Evolutionary conservation across 768 basidiomycete species (phyloP).

Genomic region (Clathrus columnatus): DNA sequence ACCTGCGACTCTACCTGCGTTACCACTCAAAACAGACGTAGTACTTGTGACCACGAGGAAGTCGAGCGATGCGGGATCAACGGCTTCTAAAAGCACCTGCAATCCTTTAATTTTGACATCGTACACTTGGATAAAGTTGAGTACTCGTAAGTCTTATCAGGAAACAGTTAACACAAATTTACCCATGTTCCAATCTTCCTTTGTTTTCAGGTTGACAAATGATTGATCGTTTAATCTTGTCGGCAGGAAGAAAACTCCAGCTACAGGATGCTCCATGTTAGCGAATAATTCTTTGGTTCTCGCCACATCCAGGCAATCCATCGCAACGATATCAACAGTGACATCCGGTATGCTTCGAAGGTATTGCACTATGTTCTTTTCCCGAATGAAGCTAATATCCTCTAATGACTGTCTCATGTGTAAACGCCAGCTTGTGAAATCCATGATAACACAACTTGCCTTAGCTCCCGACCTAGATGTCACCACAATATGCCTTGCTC

Average conservation of each 20-base stretch:
- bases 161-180: not conserved
- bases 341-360: conserved; percentile 7
- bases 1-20: conserved; percentile 9
- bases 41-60: conserved; percentile 13
- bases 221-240: conserved; percentile 12
- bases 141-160: not conserved
- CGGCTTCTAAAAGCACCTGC: conserved; percentile 11
- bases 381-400: not conserved
- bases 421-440: no score
- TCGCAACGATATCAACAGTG: conserved; percentile 6
- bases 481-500: no score
- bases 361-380: conserved; percentile 9
- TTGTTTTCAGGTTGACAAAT: conserved; percentile 12
- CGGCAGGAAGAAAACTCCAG: conserved; percentile 8
- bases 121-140: conserved; percentile 1
- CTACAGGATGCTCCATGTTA: not conserved
- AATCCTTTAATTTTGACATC: conserved; percentile 15
- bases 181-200: conserved; percentile 13
- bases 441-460: no score
- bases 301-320: conserved; percentile 11
- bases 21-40: conserved; percentile 8
- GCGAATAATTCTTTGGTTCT: conserved; percentile 8
- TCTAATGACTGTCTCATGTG: conserved; percentile 2
- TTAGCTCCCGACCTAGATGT: no score
- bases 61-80: conserved; percentile 11